phyloP scores from a whole-genome alignment of 164 flowering plant genomes.

The Chimonanthus praecox region DNA sequence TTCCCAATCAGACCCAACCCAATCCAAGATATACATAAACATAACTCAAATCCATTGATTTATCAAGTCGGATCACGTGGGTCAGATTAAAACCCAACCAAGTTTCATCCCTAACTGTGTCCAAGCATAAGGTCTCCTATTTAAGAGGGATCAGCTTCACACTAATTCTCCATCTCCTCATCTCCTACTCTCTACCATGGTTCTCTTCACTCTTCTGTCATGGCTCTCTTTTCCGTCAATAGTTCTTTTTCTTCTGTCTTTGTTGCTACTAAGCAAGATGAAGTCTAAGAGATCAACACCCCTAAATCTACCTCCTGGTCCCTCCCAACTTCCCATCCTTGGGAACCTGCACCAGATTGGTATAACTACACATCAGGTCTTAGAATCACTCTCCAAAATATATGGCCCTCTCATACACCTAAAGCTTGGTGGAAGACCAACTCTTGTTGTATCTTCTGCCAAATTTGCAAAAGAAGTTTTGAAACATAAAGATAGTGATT shows the following conservation, averaged over 20 bases:
- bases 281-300: background rate
- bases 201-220: background rate
- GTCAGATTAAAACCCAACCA: too few relatives aligned
- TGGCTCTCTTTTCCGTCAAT: background rate
- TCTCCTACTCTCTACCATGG: too few relatives aligned
- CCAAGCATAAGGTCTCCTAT: too few relatives aligned
- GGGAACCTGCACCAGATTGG: conserved; percentile 1
- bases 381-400: conserved; percentile 9
- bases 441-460: conserved; percentile 21
- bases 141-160: too few relatives aligned
- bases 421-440: conserved; percentile 13
- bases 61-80: too few relatives aligned
- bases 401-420: conserved; percentile 21
- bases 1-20: too few relatives aligned
- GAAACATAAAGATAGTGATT: conserved; percentile 14
- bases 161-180: too few relatives aligned
- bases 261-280: background rate
- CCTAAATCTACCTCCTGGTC: background rate
- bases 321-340: background rate
- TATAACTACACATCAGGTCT: background rate
- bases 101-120: too few relatives aligned
- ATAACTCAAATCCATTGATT: too few relatives aligned
- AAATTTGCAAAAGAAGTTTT: conserved; percentile 15
- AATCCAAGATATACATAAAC: too few relatives aligned
- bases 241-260: background rate